phyloP scores from a whole-genome alignment of 2,329 filamentous ascomycete species.

The Fusarium sororula region DNA sequence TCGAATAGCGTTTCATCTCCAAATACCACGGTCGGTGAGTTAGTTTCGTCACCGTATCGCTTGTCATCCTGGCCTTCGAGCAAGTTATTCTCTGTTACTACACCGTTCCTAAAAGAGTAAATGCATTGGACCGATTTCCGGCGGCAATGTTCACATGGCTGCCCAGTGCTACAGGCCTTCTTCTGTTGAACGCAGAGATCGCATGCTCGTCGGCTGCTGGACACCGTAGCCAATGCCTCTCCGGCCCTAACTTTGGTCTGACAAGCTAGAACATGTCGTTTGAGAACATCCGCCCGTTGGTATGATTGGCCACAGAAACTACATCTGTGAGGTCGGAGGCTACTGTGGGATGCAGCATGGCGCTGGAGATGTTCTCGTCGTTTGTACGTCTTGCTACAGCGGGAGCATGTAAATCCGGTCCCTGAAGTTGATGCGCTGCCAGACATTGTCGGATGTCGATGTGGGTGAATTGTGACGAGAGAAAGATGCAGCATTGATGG shows the following conservation, averaged over 20 bases:
- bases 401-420: background rate
- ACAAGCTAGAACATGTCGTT: background rate
- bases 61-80: too few relatives aligned
- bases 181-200: background rate
- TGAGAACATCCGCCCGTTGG: background rate
- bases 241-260: background rate
- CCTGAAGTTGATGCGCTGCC: background rate
- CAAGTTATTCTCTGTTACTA: background rate
- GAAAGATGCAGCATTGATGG: background rate
- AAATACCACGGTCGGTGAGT: background rate
- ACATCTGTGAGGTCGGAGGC: background rate
- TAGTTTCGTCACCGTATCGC: background rate
- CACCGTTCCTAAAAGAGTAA: background rate
- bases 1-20: background rate
- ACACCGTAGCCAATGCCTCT: rapidly evolving
- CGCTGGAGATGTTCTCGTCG: background rate
- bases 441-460: background rate
- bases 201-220: background rate
- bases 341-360: background rate
- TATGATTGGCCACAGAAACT: background rate
- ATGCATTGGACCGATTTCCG: background rate
- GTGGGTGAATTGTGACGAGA: background rate
- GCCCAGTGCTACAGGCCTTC: background rate
- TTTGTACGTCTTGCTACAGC: background rate
- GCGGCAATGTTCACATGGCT: background rate